Base-by-base conservation (phyloP, 352 stramenopile species). In the Globisporangium middletonii region DNA sequence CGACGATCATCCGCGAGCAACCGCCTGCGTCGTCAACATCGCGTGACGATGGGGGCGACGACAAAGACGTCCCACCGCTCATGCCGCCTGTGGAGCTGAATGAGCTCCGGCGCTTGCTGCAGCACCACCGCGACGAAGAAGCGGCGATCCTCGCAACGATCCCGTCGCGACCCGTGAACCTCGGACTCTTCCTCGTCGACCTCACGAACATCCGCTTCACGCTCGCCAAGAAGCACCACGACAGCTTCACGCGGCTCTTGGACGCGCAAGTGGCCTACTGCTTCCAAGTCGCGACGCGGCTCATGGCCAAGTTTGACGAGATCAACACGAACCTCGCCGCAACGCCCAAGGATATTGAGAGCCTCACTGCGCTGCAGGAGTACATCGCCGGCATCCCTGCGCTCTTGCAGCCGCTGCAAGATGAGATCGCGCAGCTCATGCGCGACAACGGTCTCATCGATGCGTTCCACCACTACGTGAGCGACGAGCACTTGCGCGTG, bases 331-430 rank as follows among this genome's bases (percentile, higher is more conserved):
- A 83, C 33, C 63, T 98, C 2, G 75, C 68, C 4, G 73, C 83
- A 2, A 86, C 77, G 1, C 88, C 92, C 2, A 94, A 94, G 50
- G 86, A 98, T 58, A 97, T 98, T 44, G 92, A 98, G 62, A 83
- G 87, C 23, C 67, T 98, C 53, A 92, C 84, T 2, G 84, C 86
- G 7, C 55, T 97, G 35, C 78, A 96, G 54, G 88, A 96, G 50
- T 97, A 91, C 62, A 91, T 97, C 43, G 73, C 71, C 27, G 79
- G 74, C 5, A 60, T 97, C 6, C 85, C 86, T 23, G 51, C 74
- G 35, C 51, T 89, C 18, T 50, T 95, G 33, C 77, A 88, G 9
- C 86, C 86, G 11, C 55, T 95, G 11, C 77, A 93, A 37, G 79
- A 92, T 23, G 86, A 95, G 52, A 92, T 95, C 35, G 50, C 61